A percentile compares a stretch with the other conserved stretches of the same genome.
phyloP scores from a whole-genome alignment of 75 land plant genomes.

The Picea glauca region DNA sequence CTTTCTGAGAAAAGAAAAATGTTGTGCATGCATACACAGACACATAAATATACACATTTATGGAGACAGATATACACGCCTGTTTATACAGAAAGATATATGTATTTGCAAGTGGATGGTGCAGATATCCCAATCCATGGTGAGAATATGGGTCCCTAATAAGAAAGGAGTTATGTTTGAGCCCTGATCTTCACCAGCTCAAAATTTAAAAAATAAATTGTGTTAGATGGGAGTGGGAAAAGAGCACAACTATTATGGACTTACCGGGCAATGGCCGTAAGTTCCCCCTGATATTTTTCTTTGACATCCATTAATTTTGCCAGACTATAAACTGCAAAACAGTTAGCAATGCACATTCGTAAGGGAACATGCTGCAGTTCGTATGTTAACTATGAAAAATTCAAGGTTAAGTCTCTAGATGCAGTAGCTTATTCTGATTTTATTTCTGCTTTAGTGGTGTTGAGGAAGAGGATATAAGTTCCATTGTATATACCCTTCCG shows the following conservation, averaged over 20 bases:
- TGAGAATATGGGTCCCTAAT: no score
- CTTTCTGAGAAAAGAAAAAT: no score
- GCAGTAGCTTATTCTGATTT: no score
- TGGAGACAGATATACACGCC: background rate
- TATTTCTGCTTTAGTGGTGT: no score
- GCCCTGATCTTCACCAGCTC: no score
- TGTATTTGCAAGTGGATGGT: no score
- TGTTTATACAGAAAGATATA: background rate
- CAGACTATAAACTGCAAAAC: conserved; percentile 78
- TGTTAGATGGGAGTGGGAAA: no score
- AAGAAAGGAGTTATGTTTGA: no score
- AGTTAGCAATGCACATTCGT: background rate
- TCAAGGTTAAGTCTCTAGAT: background rate
- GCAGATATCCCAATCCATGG: no score
- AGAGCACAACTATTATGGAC: background rate
- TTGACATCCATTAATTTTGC: conserved; percentile 87
- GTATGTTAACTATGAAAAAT: background rate
- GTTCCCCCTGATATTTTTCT: conserved; percentile 59
- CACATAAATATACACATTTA: background rate
- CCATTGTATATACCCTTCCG: no score
- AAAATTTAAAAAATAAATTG: no score
- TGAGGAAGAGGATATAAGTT: no score
- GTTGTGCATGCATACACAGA: background rate
- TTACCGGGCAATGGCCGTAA: conserved; percentile 96
- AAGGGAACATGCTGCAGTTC: background rate